Evolutionary conservation across 208 protist genomes (phyloP).

Genomic region (Novymonas esmeraldas): DNA sequence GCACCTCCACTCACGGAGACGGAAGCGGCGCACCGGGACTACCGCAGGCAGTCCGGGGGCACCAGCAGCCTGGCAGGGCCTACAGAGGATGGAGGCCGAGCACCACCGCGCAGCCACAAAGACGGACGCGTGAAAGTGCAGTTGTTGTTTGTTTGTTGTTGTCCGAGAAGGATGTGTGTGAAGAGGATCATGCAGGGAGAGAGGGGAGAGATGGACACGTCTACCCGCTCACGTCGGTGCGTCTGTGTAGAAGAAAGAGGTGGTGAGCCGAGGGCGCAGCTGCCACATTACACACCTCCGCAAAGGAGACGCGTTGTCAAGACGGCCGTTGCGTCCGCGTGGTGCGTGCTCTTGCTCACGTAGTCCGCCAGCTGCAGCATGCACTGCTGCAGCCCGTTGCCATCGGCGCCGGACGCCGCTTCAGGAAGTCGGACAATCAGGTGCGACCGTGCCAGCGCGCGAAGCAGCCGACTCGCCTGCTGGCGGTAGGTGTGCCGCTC

Average conservation of each 20-base stretch:
- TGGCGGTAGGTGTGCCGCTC: background rate
- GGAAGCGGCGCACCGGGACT: too few relatives aligned
- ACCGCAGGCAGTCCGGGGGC: too few relatives aligned
- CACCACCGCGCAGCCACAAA: background rate
- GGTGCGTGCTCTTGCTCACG: conserved; percentile 3
- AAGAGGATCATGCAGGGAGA: too few relatives aligned
- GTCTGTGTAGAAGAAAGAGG: too few relatives aligned
- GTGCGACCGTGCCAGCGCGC: conserved; percentile 11
- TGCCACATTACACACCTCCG: background rate
- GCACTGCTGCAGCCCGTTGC: background rate
- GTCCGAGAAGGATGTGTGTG: background rate
- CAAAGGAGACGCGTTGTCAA: conserved; percentile 25
- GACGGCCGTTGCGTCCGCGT: background rate
- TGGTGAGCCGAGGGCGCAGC: background rate
- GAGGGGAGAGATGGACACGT: background rate
- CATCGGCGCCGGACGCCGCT: background rate
- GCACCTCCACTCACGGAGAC: too few relatives aligned
- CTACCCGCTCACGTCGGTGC: background rate
- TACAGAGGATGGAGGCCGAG: too few relatives aligned
- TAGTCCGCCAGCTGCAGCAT: conserved; percentile 4
- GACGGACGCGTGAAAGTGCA: too few relatives aligned
- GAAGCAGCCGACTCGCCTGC: conserved; percentile 11
- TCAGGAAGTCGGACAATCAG: conserved; percentile 5
- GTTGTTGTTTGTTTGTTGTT: background rate
- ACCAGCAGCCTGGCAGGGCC: too few relatives aligned